Conservation (phyloP, 805 yeast species). For the Diddensiella caesifluorescens region DNA sequence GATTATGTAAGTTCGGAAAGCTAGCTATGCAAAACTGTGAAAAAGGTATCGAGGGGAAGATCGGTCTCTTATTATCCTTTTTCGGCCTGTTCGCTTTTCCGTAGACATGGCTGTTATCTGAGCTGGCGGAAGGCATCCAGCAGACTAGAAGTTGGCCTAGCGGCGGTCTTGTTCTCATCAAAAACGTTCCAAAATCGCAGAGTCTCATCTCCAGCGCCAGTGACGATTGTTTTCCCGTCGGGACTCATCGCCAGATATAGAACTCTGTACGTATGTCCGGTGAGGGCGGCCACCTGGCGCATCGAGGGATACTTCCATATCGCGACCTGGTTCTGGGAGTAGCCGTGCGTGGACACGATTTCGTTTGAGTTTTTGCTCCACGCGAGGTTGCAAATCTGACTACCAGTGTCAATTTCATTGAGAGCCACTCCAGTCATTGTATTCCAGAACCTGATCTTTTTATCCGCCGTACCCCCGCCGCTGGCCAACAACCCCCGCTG, state of each 20-base stretch:
- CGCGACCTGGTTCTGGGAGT: conserved; percentile 80
- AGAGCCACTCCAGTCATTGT: conserved; percentile 69
- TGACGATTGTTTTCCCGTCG: conserved; percentile 93
- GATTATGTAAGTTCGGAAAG: too few species aligned
- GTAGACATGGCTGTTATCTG: too few species aligned
- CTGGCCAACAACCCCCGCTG: conserved; percentile 88
- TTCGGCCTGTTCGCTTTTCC: too few species aligned
- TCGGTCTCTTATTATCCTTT: too few species aligned
- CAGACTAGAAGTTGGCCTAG: conserved; percentile 7
- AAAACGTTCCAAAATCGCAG: conserved; percentile 92
- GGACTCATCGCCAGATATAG: conserved; percentile 85
- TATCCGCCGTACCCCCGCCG: conserved; percentile 97
- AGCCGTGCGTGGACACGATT: conserved; percentile 92
- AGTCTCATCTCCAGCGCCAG: conserved; percentile 99
- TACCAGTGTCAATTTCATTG: conserved; percentile 86
- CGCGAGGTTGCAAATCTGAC: conserved; percentile 88
- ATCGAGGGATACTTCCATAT: conserved; percentile 92
- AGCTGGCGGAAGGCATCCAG: conserved; percentile 23
- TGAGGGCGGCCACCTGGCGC: conserved; percentile 88
- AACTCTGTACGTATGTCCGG: conserved; percentile 93
- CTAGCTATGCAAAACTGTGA: too few species aligned
- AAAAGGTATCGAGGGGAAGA: too few species aligned
- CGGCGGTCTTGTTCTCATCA: conserved; percentile 43
- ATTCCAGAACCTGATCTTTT: conserved; percentile 88
- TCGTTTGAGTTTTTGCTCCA: conserved; percentile 95